Conservation (phyloP, 2,329 filamentous ascomycete species). For the Ceratocystis cubensis region DNA sequence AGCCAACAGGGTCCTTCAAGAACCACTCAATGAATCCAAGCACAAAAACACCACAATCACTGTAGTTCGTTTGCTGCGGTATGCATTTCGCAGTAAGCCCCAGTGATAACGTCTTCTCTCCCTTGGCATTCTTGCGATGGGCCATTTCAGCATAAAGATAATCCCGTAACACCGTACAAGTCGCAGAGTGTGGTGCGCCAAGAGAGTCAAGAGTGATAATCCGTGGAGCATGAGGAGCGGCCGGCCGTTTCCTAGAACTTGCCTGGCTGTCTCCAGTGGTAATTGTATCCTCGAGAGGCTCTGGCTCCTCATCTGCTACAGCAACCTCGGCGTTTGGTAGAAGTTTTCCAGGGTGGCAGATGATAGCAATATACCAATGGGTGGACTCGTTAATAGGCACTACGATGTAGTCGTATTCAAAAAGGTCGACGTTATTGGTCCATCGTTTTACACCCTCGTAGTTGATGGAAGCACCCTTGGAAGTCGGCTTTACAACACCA, state of each 20-base stretch:
- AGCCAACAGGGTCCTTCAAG: slow-evolving; percentile 57
- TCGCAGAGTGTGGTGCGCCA: slow-evolving; percentile 47
- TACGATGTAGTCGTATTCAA: slow-evolving; percentile 76
- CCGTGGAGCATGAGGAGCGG: slow-evolving; percentile 44
- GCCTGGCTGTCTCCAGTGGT: neutral
- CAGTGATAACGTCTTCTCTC: slow-evolving; percentile 29
- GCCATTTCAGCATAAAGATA: slow-evolving; percentile 66
- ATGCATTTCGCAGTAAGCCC: slow-evolving; percentile 61
- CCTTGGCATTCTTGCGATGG: slow-evolving; percentile 40
- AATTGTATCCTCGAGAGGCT: neutral
- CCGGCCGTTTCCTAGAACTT: neutral
- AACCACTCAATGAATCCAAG: slow-evolving; percentile 78
- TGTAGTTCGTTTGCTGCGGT: slow-evolving; percentile 70
- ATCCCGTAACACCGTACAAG: slow-evolving; percentile 56
- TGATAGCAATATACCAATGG: slow-evolving; percentile 93
- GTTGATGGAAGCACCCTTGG: slow-evolving; percentile 47
- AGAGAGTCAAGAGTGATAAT: slow-evolving; percentile 87
- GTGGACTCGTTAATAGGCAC: slow-evolving; percentile 78
- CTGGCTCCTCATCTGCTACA: neutral
- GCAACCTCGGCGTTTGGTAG: slow-evolving; percentile 25
- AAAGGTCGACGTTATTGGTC: slow-evolving; percentile 76
- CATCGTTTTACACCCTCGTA: slow-evolving; percentile 77
- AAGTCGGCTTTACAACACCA: slow-evolving; percentile 51
- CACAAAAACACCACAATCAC: slow-evolving; percentile 80
- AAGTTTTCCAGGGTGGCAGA: slow-evolving; percentile 71